A percentile compares a stretch with the other conserved stretches of the same genome.
phyloP scores from a whole-genome alignment of 441 rosid genomes.

The Adansonia gregorii region DNA sequence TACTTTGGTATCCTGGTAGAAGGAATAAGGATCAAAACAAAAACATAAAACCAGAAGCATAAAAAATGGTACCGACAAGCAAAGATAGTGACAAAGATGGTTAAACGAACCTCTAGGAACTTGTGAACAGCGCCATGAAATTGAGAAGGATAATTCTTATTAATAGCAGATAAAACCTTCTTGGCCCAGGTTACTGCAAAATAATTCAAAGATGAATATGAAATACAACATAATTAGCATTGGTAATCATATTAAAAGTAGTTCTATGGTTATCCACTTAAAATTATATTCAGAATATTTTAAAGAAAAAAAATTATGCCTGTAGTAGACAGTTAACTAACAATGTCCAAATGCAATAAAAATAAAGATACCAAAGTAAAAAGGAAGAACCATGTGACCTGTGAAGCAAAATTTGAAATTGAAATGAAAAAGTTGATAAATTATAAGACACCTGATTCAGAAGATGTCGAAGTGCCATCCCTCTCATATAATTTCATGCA shows the following conservation, averaged over 20 bases:
- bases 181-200: conserved; percentile 75
- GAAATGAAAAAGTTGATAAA: conserved; percentile 9
- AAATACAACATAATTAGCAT: conserved; percentile 19
- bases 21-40: conserved; percentile 23
- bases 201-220: conserved; percentile 25
- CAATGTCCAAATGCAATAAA: conserved; percentile 1
- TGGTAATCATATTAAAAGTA: not conserved
- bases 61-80: conserved; percentile 17
- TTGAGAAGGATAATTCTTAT: conserved; percentile 78
- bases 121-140: conserved; percentile 57
- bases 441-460: conserved; percentile 59
- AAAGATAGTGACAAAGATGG: conserved; percentile 19
- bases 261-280: not conserved
- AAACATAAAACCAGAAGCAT: conserved; percentile 21
- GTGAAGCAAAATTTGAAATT: not conserved
- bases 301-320: not conserved
- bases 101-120: conserved; percentile 68
- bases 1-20: conserved; percentile 53
- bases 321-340: not conserved
- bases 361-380: not conserved
- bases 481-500: conserved; percentile 66
- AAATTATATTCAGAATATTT: not conserved
- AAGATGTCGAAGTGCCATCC: conserved; percentile 43
- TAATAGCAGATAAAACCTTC: conserved; percentile 59
- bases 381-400: not conserved